These are phyloP conservation scores for Amylostereum areolatum DNA, from an alignment of 1,284 basidiomycete genomes.

Conservation along the genomic window DNA sequence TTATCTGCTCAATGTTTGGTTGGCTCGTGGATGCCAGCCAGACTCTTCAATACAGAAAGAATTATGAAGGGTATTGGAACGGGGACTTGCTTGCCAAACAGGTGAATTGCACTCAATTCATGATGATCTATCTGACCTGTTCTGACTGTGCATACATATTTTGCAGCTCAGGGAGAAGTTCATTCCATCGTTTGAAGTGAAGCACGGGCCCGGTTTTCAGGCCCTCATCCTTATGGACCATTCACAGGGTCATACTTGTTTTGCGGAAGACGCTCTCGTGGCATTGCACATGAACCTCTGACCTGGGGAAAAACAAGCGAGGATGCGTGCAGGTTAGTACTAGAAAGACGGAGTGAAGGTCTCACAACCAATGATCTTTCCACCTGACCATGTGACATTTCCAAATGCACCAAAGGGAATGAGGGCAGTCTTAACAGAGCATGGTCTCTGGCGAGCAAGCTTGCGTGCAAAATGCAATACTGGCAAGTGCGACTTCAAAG, in stretches of 20 bases:
- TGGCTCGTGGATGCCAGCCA: conserved; percentile 11
- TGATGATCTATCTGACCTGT: no score
- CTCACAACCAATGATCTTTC: conserved; percentile 28
- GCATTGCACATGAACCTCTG: conserved; percentile 27
- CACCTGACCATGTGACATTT: conserved; percentile 20
- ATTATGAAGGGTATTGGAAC: conserved; percentile 38
- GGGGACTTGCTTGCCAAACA: conserved; percentile 33
- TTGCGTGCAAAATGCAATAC: conserved; percentile 22
- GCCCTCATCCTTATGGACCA: conserved; percentile 32
- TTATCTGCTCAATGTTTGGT: conserved; percentile 13
- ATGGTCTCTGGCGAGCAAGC: conserved; percentile 17
- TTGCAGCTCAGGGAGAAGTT: conserved; percentile 24
- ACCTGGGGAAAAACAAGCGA: conserved; percentile 33
- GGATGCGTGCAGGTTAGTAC: conserved; percentile 26
- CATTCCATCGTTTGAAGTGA: conserved; percentile 27
- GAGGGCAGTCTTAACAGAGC: conserved; percentile 25
- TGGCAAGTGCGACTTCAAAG: conserved; percentile 14
- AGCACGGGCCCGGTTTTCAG: conserved; percentile 27
- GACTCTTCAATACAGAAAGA: conserved; percentile 35
- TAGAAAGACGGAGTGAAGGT: conserved; percentile 15
- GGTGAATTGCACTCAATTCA: no score
- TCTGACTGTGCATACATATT: not conserved
- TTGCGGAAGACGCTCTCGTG: conserved; percentile 29
- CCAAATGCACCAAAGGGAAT: conserved; percentile 29
- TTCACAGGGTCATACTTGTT: conserved; percentile 34